Base-by-base conservation (phyloP, 345 rosid genomes). In the Geranium brycei region DNA sequence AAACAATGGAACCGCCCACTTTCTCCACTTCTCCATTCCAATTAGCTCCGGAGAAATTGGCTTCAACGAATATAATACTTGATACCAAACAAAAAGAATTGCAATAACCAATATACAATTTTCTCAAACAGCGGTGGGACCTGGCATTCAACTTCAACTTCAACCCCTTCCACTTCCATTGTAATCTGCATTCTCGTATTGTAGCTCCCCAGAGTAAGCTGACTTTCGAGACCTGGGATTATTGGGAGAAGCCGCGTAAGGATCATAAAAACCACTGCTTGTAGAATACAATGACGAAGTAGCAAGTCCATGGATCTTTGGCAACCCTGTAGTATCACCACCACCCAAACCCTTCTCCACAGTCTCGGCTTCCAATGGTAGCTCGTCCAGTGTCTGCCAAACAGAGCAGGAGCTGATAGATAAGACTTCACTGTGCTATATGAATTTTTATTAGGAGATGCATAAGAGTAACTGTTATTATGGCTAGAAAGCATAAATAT, bases 351-450 rank as follows among this genome's bases (percentile, higher is more conserved):
- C 99, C 73, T 85, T 85, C 85, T 93, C 95, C 7, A 87, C 88
- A 30, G 96, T 60, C 64, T 85, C 95, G 66, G 95, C 91, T 75
- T 91, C 97, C 77, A 91, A 66, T 7, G 97, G 99, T 75, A 95
- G 76, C 77, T 91, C 93, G 65, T 91, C 99, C 85, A 95, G 68
- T 40, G 96, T 91, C 99, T 95, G 75, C 38, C 31, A 17, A 61
- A 47, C 1, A 28, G 61, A 60, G 4, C 41, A 35, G 10, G 31
- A 31, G 15, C 31, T 14, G 16, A 19, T 59, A 59, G 10, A 59
- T 59, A 6, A 35, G 41, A 35, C 41, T 35, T 4, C 41, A 3
- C 10, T 35, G 53, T 47, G 13, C 28, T 1, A 23, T 23, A 23
- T 23, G 28, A 23, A 23, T 23, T 23, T 23, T 23, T 23, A 23